Base-by-base conservation (phyloP, 2,329 filamentous ascomycete genomes). In the Aspergillus transmontanensis region DNA sequence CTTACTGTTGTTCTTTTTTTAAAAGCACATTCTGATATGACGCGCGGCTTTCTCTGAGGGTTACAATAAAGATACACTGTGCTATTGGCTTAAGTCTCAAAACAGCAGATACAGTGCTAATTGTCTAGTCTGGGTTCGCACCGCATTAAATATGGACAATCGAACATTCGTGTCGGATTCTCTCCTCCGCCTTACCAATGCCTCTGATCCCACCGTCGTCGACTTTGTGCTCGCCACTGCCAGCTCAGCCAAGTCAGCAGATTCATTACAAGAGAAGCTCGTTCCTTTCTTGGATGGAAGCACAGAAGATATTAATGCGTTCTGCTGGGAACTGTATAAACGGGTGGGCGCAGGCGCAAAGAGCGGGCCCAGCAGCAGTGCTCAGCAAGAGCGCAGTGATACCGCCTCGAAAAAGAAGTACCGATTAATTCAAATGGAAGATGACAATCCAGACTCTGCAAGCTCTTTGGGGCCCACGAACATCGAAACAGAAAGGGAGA, bases 171-270 rank as follows among this genome's bases (percentile, higher is more conserved):
- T 80, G n/a, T 84, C 82, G 58, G 83, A 85, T 70, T 80, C 82
- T 60, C 78, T 85, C 60, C 78, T 84, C 67, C 81, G 80, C 62
- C 78, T 87, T 57, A 83, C 84, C 43, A 85, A 84, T 65, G 85
- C 82, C 55, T 85, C 84, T 45, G 85, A 87, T 64, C 77, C 82
- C 41, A 86, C 85, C 58, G 79, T 85, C 57, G 76, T 87, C 64
- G 85, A 87, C 74, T 87, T 86, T 68, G 80, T 87, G 28, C 80
- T 85, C 60, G 82, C 83, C 50, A 85, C 84, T 19, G 84, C 85
- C 11, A 77, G 76, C 67, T 79, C 80, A 26, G 80, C 82, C 50
- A 85, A 83, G 68, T 84, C 82, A 2, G 72, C 80, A 9, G 72
- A 73, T 5, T 75, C 80, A 30, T 75, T 87, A 43, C 76, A 81